These are phyloP conservation scores for Thelonectria rubi DNA, from an alignment of 2,329 filamentous ascomycete species.

Conservation along the genomic window DNA sequence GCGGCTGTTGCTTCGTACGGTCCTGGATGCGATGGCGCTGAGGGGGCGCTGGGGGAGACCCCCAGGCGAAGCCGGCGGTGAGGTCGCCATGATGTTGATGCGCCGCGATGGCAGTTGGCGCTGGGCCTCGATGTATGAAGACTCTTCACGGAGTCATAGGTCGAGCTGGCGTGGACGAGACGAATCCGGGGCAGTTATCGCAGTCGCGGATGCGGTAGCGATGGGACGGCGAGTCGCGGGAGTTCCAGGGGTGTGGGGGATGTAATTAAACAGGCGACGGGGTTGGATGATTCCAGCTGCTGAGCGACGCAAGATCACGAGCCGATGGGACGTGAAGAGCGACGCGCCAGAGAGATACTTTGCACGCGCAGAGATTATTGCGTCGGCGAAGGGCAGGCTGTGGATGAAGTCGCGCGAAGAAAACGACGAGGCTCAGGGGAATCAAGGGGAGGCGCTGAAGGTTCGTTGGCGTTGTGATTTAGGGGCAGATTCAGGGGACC, in stretches of 20 bases:
- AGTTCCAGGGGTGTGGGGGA: constrained; percentile 41
- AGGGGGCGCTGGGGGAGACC: constrained; percentile 72
- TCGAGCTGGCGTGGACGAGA: not conserved
- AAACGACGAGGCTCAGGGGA: constrained; percentile 3
- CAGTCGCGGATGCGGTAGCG: constrained; percentile 20
- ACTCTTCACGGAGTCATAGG: constrained; percentile 41
- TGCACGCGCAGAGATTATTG: not conserved
- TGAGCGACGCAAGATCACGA: too few relatives aligned
- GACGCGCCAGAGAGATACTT: not conserved
- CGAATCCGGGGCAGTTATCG: constrained; percentile 24
- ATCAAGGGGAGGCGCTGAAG: constrained; percentile 5
- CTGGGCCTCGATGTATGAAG: constrained; percentile 31
- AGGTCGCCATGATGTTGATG: constrained; percentile 65
- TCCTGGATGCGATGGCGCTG: constrained; percentile 78
- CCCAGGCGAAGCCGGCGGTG: constrained; percentile 74
- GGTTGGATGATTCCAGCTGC: constrained; percentile 39
- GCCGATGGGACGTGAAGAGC: too few relatives aligned
- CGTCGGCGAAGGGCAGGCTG: too few relatives aligned
- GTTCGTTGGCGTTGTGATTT: constrained; percentile 6
- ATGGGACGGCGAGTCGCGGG: constrained; percentile 27
- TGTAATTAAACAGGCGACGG: constrained; percentile 43
- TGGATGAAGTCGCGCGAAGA: not conserved
- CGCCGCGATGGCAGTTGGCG: constrained; percentile 26
- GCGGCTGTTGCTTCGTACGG: constrained; percentile 82
- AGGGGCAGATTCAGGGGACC: constrained; percentile 13